Base-by-base conservation (phyloP, 1,284 basidiomycete genomes). In the Heliocybe sulcata region DNA sequence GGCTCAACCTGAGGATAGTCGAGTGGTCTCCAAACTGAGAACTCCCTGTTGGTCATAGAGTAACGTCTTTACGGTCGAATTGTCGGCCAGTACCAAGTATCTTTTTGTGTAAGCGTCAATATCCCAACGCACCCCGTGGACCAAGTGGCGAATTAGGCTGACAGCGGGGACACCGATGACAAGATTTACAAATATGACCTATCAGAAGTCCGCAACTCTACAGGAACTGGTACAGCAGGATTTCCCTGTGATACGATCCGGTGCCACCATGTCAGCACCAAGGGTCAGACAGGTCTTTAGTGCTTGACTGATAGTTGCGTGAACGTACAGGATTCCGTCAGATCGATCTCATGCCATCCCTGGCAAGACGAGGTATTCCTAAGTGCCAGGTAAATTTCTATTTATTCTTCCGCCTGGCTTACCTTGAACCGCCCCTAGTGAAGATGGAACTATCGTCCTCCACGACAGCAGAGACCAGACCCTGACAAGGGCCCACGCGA, bases 31-130 rank as follows among this genome's bases (percentile, higher is more conserved):
- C 23, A 35, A 12, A 52, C n/a, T 14, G 48, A 48, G 19, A 11
- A n/a, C 53, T 22, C 52, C 4, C 12, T 6, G 6, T 31, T 4
- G 29, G 29, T 6, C 12, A 12, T 6, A 82, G 88, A 74, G 74
- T 47, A 90, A 90, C 60, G 77, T 90, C 33, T 83, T 91, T 65
- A 75, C 79, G 6, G 69, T 90, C 35, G 78, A 77, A 31, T 90
- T 90, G 67, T 87, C 86, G 4, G 75, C 81, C 1, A 74, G 75
- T 35, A 83, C 83, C 61, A 75, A 73, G 52, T 82, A 77, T 62
- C 60, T 91, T 29, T 80, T 79, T 64, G 81, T 81, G 87, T 90
- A 56, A 65, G 83, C 72, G n/a, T n/a, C n/a, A n/a, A 11, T 38
- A 31, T 42, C 25, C 35, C 19, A 52, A n/a, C 54, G 51, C 20